Evolutionary conservation across 345 rosid genomes (phyloP).

Genomic region (Arabidopsis arenosa): DNA sequence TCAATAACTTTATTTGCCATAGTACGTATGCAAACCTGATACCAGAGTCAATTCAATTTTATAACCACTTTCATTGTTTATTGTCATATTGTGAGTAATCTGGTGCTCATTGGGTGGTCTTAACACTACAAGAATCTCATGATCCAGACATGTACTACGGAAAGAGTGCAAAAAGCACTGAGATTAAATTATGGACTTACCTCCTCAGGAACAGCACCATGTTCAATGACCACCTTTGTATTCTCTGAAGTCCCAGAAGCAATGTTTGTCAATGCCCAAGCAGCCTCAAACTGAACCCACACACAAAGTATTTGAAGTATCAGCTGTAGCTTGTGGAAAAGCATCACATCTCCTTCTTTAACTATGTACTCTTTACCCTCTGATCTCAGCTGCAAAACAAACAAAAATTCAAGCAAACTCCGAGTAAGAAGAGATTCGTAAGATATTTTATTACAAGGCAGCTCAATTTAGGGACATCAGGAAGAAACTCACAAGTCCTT

Average conservation of each 20-base stretch:
- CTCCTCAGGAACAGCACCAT: constrained; percentile 99
- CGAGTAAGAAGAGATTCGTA: not conserved
- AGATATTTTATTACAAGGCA: not conserved
- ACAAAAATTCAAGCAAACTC: not conserved
- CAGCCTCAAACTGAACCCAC: too few relatives aligned
- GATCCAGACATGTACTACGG: constrained; percentile 5
- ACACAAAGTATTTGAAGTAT: too few relatives aligned
- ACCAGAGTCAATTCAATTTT: not conserved
- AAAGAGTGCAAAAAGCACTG: constrained; percentile 14
- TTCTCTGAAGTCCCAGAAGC: too few relatives aligned
- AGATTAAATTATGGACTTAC: constrained; percentile 47
- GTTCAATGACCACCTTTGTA: too few relatives aligned
- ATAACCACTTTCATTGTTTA: not conserved
- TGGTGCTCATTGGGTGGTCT: constrained; percentile 22
- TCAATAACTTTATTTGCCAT: constrained; percentile 22
- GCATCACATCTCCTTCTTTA: constrained; percentile 96
- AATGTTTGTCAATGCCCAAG: too few relatives aligned
- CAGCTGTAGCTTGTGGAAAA: too few relatives aligned
- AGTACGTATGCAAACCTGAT: constrained; percentile 13
- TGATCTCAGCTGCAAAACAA: constrained; percentile 72
- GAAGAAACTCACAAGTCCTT: constrained; percentile 78
- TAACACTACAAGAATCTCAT: constrained; percentile 32
- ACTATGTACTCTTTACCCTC: constrained; percentile 96
- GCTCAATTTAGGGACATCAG: constrained; percentile 22
- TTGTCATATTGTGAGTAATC: constrained; percentile 17